Base-by-base conservation (phyloP, 2,329 filamentous ascomycete genomes). In the Colletotrichum lini region DNA sequence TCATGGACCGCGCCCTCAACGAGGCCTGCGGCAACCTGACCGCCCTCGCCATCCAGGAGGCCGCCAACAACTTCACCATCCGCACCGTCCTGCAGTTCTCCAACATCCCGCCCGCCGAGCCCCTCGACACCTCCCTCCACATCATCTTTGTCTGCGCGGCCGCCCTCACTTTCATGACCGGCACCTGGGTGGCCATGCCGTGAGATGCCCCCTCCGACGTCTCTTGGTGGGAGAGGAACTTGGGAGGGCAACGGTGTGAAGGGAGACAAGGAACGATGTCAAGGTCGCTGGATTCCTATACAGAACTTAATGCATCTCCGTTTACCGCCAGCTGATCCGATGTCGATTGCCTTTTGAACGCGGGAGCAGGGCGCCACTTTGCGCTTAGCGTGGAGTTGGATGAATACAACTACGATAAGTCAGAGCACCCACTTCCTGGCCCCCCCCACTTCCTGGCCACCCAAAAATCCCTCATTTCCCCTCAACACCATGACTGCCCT, bases 11-110 rank as follows among this genome's bases (percentile, higher is more conserved):
- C 40, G 73, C 76, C 10, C 76, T 87, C 59, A 87, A 87, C 76
- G 69, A 74, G 49, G 77, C 79, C 50, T 87, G 85, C 74, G 84
- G 84, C 16, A 87, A 87, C 77, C 76, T 84, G 73, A 84, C 82
- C 12, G 77, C 79, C 57, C 74, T 85, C 57, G 84, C 84, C n/a
- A 47, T 84, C n/a, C 75, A 75, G 30, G 83, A 82, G 72, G 84
- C 84, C 3, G 83, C 77, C 57, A 75, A 68, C 57, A 87, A 87
- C 76, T 83, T 86, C 73, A 84, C 84, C 3, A 72, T 76, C 44
- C 82, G 83, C 40, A 81, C 80, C 52, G 82, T 87, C 7, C 75
- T 77, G 2, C 79, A 79, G 63, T 76, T 82, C 58, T 45, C 66
- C 35, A 65, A 76, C 52, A 78, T 80, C 57, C 70, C 70, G 30